Evolutionary conservation across 2,329 filamentous ascomycete species (phyloP), one percentile per base, ranked within the genome.

Genomic region (Knufia petricola): DNA sequence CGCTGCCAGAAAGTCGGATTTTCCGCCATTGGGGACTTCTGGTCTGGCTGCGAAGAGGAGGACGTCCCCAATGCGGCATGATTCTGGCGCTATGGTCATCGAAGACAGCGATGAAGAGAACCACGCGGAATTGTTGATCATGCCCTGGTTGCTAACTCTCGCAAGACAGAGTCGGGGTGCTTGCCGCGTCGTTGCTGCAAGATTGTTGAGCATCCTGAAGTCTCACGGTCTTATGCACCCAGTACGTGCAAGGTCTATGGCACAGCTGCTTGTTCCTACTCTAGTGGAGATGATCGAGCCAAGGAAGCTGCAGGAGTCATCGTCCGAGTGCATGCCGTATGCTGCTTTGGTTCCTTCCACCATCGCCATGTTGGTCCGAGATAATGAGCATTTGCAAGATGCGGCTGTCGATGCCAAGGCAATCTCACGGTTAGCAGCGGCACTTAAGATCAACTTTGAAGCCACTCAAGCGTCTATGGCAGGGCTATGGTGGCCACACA

Each of bases 311-410:
- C 23, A 8, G 19, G 51, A 12, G 30, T 42, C 19, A 32, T 49
- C 24, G 26, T 52, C 7, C 45, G 39, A 28, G 63, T 39, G 65
- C 63, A 2, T 47, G 66, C 23, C 66, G 36, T 66, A 70, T 10
- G 59, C 67, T 10, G 68, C 69, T 19, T 78, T 79, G 53, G 81
- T 85, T 1, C 86, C 89, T 6, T 75, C 79, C 1, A 77, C 94
- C 9, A 72, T 96, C 48, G 86, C 87, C 13, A 79, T 82, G 39
- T 72, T 96, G 32, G 80, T 95, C 15, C 79, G 81, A 21, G 86
- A 92, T 59, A 87, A 82, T 62, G 79, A 84, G 52, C 75, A 78
- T 50, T 73, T 96, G 46, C 90, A 96, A 65, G 85, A 82, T 58
- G 82, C 87, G 31, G 87, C 88, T 0, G 83, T 82, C 37, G 86